phyloP scores from a whole-genome alignment of 2,329 filamentous ascomycete genomes.

The Cercospora citrullina region DNA sequence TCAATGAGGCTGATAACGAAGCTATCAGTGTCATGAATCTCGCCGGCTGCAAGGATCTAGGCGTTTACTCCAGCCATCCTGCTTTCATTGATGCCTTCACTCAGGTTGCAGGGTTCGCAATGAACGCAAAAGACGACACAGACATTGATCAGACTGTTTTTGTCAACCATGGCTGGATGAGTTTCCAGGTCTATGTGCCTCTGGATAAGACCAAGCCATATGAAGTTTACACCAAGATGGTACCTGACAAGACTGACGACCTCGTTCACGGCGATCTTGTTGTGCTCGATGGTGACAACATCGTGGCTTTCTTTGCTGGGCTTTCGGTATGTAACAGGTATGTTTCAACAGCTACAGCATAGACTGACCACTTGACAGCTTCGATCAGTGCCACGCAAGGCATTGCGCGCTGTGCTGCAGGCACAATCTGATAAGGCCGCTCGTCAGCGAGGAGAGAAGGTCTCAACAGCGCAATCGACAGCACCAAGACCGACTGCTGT shows the following conservation, averaged over 20 bases:
- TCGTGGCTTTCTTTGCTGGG: constrained; percentile 15
- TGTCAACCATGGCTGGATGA: constrained; percentile 40
- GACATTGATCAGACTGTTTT: constrained; percentile 37
- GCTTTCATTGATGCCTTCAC: constrained; percentile 42
- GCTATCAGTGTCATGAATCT: constrained; percentile 5
- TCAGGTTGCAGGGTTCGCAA: constrained; percentile 33
- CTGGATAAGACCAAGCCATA: constrained; percentile 2
- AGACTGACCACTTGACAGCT: neutral
- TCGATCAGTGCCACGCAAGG: neutral
- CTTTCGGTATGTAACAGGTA: neutral
- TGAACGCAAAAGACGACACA: constrained; percentile 29
- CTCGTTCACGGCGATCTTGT: constrained; percentile 10
- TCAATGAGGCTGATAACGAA: constrained; percentile 7
- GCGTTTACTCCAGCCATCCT: constrained; percentile 13
- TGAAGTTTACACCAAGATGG: constrained; percentile 11
- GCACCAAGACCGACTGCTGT: neutral
- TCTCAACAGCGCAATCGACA: neutral
- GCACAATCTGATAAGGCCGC: neutral
- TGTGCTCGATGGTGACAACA: constrained; percentile 9
- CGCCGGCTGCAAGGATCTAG: neutral
- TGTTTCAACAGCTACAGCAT: neutral
- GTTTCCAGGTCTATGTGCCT: constrained; percentile 20
- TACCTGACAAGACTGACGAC: neutral
- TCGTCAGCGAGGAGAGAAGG: neutral
- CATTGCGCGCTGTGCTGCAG: neutral